Percentiles rank a stretch among this genome's conserved stretches.
Conservation (phyloP, 106 monocot genomes). For the Agapanthus africanus region DNA sequence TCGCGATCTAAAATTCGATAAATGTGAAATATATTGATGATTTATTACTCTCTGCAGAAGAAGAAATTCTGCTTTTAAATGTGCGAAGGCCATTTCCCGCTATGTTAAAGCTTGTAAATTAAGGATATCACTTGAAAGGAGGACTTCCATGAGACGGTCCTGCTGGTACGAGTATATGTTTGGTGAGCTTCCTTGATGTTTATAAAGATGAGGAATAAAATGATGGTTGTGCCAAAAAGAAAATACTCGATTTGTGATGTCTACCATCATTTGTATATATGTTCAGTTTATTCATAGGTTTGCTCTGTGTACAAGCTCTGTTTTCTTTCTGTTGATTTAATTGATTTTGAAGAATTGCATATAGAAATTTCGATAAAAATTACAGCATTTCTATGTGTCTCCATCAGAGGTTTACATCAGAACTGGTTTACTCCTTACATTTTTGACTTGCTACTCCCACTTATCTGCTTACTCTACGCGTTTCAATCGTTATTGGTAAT, state of each 20-base stretch:
- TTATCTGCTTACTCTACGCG: too few relatives aligned
- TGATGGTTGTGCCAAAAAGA: not conserved
- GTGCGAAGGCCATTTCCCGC: not conserved
- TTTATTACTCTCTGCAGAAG: slow-evolving; percentile 8
- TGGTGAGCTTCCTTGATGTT: slow-evolving; percentile 2
- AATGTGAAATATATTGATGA: not conserved
- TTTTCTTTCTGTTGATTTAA: not conserved
- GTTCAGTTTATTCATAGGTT: not conserved
- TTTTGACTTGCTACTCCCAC: too few relatives aligned
- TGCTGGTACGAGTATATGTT: not conserved
- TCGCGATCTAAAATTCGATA: not conserved
- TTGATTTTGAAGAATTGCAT: too few relatives aligned
- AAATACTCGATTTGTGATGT: not conserved
- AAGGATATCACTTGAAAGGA: not conserved
- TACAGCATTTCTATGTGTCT: too few relatives aligned
- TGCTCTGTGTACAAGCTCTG: not conserved
- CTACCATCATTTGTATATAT: not conserved
- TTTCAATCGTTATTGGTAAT: too few relatives aligned
- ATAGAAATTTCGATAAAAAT: too few relatives aligned
- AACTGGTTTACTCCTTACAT: too few relatives aligned
- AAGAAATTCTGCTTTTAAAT: slow-evolving; percentile 15
- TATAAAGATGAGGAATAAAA: not conserved
- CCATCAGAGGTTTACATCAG: too few relatives aligned
- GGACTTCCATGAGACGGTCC: not conserved
- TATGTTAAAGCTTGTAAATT: not conserved